These are phyloP conservation scores for Rosa persica DNA, from an alignment of 306 rosid genomes.

Conservation along the genomic window DNA sequence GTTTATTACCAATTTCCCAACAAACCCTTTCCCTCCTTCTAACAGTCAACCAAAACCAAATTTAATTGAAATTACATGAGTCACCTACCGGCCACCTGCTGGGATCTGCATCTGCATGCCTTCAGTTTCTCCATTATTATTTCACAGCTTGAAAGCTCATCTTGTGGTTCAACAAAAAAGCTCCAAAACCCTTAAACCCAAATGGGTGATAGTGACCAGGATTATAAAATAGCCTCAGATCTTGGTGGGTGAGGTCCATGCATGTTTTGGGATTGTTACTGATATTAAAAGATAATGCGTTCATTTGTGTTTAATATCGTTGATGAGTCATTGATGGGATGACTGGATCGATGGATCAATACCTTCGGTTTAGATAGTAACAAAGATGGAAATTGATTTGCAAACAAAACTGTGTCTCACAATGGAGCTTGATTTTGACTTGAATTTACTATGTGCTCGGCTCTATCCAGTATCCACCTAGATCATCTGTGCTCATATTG, in stretches of 20 bases:
- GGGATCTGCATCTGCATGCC: background rate
- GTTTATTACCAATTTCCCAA: background rate
- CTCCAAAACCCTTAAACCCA: background rate
- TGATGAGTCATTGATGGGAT: background rate
- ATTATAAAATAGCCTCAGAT: background rate
- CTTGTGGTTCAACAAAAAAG: background rate
- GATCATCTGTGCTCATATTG: background rate
- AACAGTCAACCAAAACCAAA: background rate
- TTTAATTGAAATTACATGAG: background rate
- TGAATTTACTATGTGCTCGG: background rate
- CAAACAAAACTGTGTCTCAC: background rate
- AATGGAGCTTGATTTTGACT: background rate
- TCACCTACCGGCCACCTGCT: background rate
- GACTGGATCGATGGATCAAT: background rate
- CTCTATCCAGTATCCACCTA: background rate
- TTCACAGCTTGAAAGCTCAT: background rate
- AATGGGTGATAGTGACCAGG: background rate
- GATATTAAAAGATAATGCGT: background rate
- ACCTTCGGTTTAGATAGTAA: background rate
- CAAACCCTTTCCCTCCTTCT: background rate
- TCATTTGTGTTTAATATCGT: background rate
- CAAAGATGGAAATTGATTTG: background rate
- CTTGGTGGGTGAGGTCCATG: conserved; percentile 2
- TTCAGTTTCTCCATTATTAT: background rate
- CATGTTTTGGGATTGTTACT: background rate